Conservation (phyloP, 2,329 filamentous ascomycete genomes). For the Harringtonia aguacate region DNA sequence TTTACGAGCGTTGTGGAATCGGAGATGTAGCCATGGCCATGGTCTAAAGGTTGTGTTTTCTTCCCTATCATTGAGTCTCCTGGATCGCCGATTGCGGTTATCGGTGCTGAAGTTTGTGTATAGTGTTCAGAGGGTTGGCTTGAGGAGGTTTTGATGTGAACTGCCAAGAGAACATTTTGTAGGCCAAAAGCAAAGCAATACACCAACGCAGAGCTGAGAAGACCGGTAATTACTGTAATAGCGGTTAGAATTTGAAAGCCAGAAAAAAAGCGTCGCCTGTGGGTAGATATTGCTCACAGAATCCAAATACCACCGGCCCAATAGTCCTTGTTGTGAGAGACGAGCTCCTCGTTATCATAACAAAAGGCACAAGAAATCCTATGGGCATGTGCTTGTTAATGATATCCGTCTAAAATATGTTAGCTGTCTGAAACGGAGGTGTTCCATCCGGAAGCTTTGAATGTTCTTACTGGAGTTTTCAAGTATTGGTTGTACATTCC, state of each 20-base stretch:
- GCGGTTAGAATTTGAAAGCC: not conserved
- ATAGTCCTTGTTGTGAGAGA: conserved; percentile 22
- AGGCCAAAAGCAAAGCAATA: conserved; percentile 17
- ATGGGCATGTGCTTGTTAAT: conserved; percentile 40
- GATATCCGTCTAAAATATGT: conserved; percentile 29
- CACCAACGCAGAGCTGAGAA: conserved; percentile 18
- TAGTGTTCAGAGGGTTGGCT: not conserved
- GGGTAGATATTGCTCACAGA: conserved; percentile 23
- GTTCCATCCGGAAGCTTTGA: not conserved
- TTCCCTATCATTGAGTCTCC: too few species aligned
- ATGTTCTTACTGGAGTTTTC: conserved; percentile 8
- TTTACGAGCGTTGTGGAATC: conserved; percentile 12
- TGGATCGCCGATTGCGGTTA: too few species aligned
- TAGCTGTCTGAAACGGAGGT: not conserved
- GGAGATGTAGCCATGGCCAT: conserved; percentile 9
- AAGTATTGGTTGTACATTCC: conserved; percentile 15
- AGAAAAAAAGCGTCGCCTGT: too few species aligned
- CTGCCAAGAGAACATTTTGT: conserved; percentile 12
- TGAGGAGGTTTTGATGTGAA: not conserved
- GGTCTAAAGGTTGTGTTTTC: too few species aligned
- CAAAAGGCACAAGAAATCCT: conserved; percentile 38
- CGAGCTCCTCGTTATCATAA: conserved; percentile 29
- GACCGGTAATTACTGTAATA: conserved; percentile 19
- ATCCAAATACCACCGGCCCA: conserved; percentile 32
- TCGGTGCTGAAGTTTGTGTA: not conserved